These are phyloP conservation scores for Globisporangium heterothallicum DNA, from an alignment of 352 stramenopile species.

Conservation along the genomic window DNA sequence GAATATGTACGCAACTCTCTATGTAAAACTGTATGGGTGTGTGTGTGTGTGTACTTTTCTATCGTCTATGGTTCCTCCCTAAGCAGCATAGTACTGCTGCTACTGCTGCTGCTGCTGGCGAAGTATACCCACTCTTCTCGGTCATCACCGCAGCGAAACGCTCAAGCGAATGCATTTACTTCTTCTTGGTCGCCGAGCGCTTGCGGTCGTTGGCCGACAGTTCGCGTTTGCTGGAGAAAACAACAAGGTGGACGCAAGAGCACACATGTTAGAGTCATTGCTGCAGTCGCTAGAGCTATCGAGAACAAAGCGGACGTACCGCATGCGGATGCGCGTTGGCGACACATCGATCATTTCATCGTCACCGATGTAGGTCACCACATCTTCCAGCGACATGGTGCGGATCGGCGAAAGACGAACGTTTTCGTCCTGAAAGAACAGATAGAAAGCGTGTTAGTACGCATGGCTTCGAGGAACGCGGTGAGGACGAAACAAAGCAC, in stretches of 20 bases:
- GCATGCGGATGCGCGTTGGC: slow-evolving; percentile 91
- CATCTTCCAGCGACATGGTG: slow-evolving; percentile 94
- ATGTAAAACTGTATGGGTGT: too few relatives aligned
- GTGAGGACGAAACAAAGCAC: not conserved
- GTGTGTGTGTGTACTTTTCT: too few relatives aligned
- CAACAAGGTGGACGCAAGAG: not conserved
- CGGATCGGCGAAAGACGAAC: slow-evolving; percentile 90
- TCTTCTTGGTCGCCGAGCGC: slow-evolving; percentile 44
- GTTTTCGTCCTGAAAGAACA: slow-evolving; percentile 86
- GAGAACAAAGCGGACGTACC: slow-evolving; percentile 17
- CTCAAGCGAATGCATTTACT: too few relatives aligned
- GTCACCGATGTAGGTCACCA: slow-evolving; percentile 96
- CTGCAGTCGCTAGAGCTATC: too few relatives aligned
- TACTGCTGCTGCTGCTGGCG: too few relatives aligned
- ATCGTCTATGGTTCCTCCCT: too few relatives aligned
- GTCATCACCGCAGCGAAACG: too few relatives aligned
- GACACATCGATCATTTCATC: slow-evolving; percentile 99
- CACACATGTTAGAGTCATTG: not conserved
- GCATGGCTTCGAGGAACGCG: not conserved
- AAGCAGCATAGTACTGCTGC: too few relatives aligned
- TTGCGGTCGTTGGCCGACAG: slow-evolving; percentile 59
- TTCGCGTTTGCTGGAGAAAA: slow-evolving; percentile 48
- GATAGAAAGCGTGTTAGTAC: not conserved
- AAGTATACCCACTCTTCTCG: too few relatives aligned
- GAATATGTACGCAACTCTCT: too few relatives aligned